Conservation (phyloP, 495 filamentous ascomycete species). For the Trichocladium uniseriatum region DNA sequence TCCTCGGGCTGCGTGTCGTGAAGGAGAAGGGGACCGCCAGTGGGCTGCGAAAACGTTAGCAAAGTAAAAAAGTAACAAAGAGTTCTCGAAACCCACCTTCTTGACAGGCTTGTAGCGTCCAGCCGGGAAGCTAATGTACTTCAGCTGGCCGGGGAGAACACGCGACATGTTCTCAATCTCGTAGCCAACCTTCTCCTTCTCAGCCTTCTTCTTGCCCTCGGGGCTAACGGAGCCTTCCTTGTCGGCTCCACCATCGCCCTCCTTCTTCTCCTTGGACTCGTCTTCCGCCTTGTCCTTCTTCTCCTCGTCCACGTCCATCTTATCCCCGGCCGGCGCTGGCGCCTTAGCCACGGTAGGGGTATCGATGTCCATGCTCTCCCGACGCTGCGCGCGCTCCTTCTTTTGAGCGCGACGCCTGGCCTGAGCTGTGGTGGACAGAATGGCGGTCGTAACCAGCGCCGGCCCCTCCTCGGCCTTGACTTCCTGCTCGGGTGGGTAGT, state of each 20-base stretch:
- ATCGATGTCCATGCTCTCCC: conserved; percentile 86
- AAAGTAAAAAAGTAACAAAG: conserved; percentile 10
- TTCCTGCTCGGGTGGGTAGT: conserved; percentile 94
- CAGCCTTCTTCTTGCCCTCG: conserved; percentile 67
- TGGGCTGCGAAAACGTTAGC: conserved; percentile 59
- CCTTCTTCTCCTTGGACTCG: conserved; percentile 52
- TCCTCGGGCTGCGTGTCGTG: conserved; percentile 76
- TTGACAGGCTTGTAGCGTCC: conserved; percentile 91
- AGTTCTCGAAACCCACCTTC: conserved; percentile 52
- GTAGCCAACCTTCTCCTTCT: conserved; percentile 95
- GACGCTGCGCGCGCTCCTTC: conserved; percentile 57
- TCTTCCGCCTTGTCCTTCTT: conserved; percentile 50
- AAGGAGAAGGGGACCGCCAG: conserved; percentile 84
- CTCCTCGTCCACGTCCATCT: conserved; percentile 86
- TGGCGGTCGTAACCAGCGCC: conserved; percentile 89
- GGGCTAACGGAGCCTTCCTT: conserved; percentile 45
- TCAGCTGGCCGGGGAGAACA: conserved; percentile 86
- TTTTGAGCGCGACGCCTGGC: conserved; percentile 87
- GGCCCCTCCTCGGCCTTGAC: conserved; percentile 88
- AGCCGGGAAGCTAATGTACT: conserved; percentile 85
- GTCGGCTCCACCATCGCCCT: conserved; percentile 40
- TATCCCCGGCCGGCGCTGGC: conserved; percentile 51
- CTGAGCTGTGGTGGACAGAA: conserved; percentile 93
- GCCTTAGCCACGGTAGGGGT: conserved; percentile 70
- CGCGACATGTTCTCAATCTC: conserved; percentile 95